Conservation (phyloP, 1,139 yeast genomes). For the Scheffersomyces titani region DNA sequence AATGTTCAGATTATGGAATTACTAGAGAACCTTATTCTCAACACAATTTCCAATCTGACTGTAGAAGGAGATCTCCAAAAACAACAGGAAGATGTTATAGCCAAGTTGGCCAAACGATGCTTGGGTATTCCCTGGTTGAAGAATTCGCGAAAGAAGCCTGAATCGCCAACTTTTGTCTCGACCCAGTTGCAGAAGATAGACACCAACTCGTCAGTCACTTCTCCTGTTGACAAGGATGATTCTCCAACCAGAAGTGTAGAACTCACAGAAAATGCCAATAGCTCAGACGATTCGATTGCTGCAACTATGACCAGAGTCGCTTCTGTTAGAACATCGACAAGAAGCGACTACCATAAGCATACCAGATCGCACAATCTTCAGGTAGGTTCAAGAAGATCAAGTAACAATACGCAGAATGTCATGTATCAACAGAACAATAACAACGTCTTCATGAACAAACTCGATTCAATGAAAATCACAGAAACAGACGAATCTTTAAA, state of each 20-base stretch:
- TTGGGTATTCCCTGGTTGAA: slow-evolving; percentile 59
- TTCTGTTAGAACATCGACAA: slow-evolving; percentile 37
- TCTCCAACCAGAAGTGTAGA: background rate
- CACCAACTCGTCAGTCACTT: background rate
- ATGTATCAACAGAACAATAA: slow-evolving; percentile 17
- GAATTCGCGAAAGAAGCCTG: slow-evolving; percentile 1
- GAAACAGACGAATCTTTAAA: slow-evolving; percentile 1
- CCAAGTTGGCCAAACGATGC: slow-evolving; percentile 64
- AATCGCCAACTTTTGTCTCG: background rate
- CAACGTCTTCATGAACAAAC: slow-evolving; percentile 15
- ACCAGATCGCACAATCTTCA: slow-evolving; percentile 31
- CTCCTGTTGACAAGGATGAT: background rate
- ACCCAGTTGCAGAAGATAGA: background rate
- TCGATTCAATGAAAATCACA: slow-evolving; percentile 2
- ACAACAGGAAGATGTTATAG: slow-evolving; percentile 43
- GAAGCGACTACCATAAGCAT: slow-evolving; percentile 40
- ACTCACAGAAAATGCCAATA: slow-evolving; percentile 9
- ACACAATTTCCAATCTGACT: slow-evolving; percentile 18
- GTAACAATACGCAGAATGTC: slow-evolving; percentile 6
- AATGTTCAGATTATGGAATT: slow-evolving; percentile 52
- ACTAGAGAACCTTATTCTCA: slow-evolving; percentile 46
- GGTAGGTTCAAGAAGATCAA: slow-evolving; percentile 2
- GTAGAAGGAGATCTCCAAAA: slow-evolving; percentile 10
- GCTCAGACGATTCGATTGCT: slow-evolving; percentile 27
- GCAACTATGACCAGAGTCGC: slow-evolving; percentile 34